phyloP scores from a whole-genome alignment of 306 rosid species.

The Glycyrrhiza uralensis region DNA sequence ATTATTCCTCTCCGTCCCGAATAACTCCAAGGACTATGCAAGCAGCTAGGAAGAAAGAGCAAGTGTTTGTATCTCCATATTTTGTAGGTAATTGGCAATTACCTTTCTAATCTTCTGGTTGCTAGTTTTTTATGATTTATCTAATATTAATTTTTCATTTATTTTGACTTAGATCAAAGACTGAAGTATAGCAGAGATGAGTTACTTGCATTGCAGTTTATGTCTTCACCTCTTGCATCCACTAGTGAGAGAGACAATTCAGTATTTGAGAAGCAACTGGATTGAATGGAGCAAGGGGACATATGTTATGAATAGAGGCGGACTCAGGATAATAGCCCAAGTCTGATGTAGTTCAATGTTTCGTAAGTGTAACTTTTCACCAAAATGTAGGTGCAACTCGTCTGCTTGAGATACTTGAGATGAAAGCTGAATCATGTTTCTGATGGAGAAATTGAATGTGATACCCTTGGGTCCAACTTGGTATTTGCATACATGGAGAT shows the following conservation, averaged over 20 bases:
- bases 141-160: slow-evolving; percentile 22
- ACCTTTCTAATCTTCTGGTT: background rate
- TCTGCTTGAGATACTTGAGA: background rate
- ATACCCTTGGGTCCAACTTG: background rate
- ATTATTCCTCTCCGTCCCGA: slow-evolving; percentile 40
- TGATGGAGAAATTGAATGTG: background rate
- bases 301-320: background rate
- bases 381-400: background rate
- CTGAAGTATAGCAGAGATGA: slow-evolving; percentile 74
- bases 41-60: slow-evolving; percentile 32
- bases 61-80: slow-evolving; percentile 32
- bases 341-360: background rate
- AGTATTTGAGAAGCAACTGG: background rate
- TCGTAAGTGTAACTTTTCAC: background rate
- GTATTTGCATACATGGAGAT: background rate
- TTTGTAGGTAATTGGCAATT: slow-evolving; percentile 56
- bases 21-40: slow-evolving; percentile 37
- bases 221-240: slow-evolving; percentile 28
- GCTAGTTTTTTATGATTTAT: background rate
- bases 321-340: background rate
- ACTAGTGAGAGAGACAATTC: slow-evolving; percentile 18
- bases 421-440: slow-evolving; percentile 2
- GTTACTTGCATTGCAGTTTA: slow-evolving; percentile 61
- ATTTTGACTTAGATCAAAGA: slow-evolving; percentile 72
- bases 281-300: background rate